Conservation (phyloP, 371 early-diverging fungal species). For the Mucor ambiguus region DNA sequence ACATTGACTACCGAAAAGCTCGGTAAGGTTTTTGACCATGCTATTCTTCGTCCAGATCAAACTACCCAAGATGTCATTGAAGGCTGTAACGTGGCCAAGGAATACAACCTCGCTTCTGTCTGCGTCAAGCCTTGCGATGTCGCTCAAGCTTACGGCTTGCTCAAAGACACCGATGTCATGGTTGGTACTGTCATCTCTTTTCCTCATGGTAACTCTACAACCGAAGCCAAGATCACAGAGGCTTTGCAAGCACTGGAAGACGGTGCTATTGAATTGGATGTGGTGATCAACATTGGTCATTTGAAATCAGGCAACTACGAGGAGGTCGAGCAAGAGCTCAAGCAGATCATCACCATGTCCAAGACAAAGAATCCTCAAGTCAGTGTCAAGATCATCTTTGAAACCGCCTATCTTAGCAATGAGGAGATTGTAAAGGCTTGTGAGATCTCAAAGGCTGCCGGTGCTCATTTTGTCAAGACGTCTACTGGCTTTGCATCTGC, state of each 20-base stretch:
- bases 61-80: slow-evolving; percentile 57
- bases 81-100: slow-evolving; percentile 57
- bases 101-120: slow-evolving; percentile 61
- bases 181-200: slow-evolving; percentile 71
- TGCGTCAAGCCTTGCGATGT: slow-evolving; percentile 74
- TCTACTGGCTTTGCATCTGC: slow-evolving; percentile 67
- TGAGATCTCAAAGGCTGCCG: slow-evolving; percentile 51
- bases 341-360: slow-evolving; percentile 40
- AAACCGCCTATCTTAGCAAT: slow-evolving; percentile 61
- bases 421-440: slow-evolving; percentile 62
- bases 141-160: slow-evolving; percentile 46
- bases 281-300: slow-evolving; percentile 66
- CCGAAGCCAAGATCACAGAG: slow-evolving; percentile 61
- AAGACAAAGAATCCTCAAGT: slow-evolving; percentile 48
- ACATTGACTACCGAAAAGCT: slow-evolving; percentile 55
- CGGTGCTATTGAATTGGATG: slow-evolving; percentile 67
- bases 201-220: slow-evolving; percentile 66
- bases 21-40: slow-evolving; percentile 68
- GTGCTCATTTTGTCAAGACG: slow-evolving; percentile 72
- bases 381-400: slow-evolving; percentile 68
- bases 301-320: slow-evolving; percentile 53
- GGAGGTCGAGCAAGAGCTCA: slow-evolving; percentile 56
- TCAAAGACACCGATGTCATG: slow-evolving; percentile 51
- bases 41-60: slow-evolving; percentile 64
- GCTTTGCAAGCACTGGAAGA: slow-evolving; percentile 58